Percentiles rank a stretch among this genome's conserved stretches.
Conservation (phyloP, 129 eudicot species). For the Kitagawia praeruptora region DNA sequence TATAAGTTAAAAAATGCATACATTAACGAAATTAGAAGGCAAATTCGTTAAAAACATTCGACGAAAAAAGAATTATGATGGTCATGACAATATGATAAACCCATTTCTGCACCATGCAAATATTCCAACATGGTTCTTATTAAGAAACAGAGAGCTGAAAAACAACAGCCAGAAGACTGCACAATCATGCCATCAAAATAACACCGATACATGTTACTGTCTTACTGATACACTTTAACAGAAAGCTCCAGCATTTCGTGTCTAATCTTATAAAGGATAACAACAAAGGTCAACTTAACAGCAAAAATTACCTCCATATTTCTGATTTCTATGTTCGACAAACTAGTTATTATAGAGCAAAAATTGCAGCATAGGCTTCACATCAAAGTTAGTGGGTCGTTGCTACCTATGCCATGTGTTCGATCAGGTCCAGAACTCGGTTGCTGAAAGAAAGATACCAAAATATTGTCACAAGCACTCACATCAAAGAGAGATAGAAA, state of each 20-base stretch:
- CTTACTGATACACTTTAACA: not conserved
- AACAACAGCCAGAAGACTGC: not conserved
- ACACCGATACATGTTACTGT: not conserved
- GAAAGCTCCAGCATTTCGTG: not conserved
- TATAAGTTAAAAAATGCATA: too few relatives aligned
- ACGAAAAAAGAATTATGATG: not conserved
- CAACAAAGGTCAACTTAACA: slow-evolving; percentile 5
- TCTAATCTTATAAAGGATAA: not conserved
- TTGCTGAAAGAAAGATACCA: slow-evolving; percentile 46
- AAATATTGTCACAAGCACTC: not conserved
- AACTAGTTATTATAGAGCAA: not conserved
- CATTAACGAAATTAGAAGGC: not conserved
- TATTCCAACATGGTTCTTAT: not conserved
- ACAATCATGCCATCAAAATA: not conserved
- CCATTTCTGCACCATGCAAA: not conserved
- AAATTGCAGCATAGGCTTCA: slow-evolving; percentile 6
- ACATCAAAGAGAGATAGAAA: not conserved
- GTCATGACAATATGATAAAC: not conserved
- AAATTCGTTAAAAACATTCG: not conserved
- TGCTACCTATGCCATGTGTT: slow-evolving; percentile 91
- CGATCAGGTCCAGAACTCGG: slow-evolving; percentile 88
- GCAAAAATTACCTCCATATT: not conserved
- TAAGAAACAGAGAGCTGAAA: not conserved
- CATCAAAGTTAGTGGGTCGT: slow-evolving; percentile 21
- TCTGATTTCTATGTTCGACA: not conserved